Conservation (phyloP, 2,329 filamentous ascomycete species). For the Cladosporium sp. region DNA sequence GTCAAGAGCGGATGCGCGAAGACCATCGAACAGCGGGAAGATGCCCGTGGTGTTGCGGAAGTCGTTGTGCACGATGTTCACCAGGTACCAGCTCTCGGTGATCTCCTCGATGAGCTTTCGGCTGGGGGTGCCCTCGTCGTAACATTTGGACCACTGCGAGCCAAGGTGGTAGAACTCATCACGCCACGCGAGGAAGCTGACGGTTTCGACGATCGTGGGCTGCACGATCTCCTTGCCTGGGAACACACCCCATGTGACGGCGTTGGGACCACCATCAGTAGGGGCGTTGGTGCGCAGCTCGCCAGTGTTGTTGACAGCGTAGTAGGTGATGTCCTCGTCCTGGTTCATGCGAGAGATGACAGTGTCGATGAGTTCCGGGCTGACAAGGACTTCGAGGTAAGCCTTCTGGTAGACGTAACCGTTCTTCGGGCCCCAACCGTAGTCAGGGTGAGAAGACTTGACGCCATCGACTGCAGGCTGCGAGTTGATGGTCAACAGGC, state of each 20-base stretch:
- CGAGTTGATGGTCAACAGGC: constrained; percentile 93
- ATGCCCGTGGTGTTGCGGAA: constrained; percentile 82
- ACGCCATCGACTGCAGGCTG: constrained; percentile 91
- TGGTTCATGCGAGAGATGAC: constrained; percentile 73
- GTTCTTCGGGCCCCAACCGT: constrained; percentile 92
- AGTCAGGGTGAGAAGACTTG: constrained; percentile 78
- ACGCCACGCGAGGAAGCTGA: constrained; percentile 98
- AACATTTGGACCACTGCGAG: constrained; percentile 90
- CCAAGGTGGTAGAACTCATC: constrained; percentile 95
- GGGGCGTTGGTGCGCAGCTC: constrained; percentile 80
- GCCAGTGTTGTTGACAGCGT: constrained; percentile 82
- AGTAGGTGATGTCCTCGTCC: constrained; percentile 84
- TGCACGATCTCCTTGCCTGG: constrained; percentile 99
- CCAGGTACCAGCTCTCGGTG: constrained; percentile 87
- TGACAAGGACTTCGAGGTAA: constrained; percentile 87
- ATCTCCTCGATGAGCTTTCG: constrained; percentile 74
- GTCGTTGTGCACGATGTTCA: constrained; percentile 98
- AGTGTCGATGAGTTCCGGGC: constrained; percentile 72
- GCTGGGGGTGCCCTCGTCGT: constrained; percentile 70
- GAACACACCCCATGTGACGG: constrained; percentile 99
- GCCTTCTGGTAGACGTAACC: constrained; percentile 99
- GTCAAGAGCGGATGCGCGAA: constrained; percentile 36
- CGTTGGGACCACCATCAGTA: constrained; percentile 77
- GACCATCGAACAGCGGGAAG: constrained; percentile 78
- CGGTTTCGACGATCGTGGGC: constrained; percentile 96